These are phyloP conservation scores for Pichia gijzeniarum DNA, from an alignment of 805 yeast genomes.

Conservation along the genomic window DNA sequence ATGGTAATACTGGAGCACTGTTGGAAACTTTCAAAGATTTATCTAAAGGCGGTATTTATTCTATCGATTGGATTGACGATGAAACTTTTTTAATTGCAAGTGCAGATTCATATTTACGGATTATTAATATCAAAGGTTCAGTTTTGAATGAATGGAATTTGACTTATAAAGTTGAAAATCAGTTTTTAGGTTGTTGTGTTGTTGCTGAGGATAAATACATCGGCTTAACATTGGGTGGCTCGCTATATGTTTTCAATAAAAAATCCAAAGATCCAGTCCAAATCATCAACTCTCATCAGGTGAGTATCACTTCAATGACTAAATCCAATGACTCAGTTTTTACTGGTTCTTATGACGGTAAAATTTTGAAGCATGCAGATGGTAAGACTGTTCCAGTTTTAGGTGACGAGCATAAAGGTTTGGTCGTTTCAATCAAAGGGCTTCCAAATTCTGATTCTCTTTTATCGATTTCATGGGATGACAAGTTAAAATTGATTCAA, in stretches of 20 bases:
- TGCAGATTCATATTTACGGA: conserved; percentile 71
- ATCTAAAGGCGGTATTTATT: conserved; percentile 79
- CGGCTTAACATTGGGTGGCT: conserved; percentile 67
- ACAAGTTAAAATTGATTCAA: conserved; percentile 43
- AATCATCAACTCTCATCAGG: conserved; percentile 72
- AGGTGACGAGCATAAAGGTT: conserved; percentile 52
- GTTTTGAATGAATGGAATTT: conserved; percentile 45
- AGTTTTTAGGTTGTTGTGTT: conserved; percentile 63
- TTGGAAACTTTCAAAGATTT: conserved; percentile 41
- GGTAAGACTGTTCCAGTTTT: conserved; percentile 31
- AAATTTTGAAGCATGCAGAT: conserved; percentile 53
- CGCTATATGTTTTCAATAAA: conserved; percentile 51
- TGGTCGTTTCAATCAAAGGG: conserved; percentile 47
- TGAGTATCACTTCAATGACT: conserved; percentile 60
- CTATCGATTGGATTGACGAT: conserved; percentile 59
- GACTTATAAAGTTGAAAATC: conserved; percentile 46
- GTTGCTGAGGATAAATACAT: conserved; percentile 53
- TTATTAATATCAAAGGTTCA: conserved; percentile 51
- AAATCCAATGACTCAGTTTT: conserved; percentile 25
- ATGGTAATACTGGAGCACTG: conserved; percentile 81
- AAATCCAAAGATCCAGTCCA: conserved; percentile 33
- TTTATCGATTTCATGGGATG: conserved; percentile 76
- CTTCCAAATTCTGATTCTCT: conserved; percentile 21
- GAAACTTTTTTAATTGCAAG: conserved; percentile 73
- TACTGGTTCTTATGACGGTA: conserved; percentile 83